Conservation (phyloP, 768 basidiomycete genomes). For the Boletellus sp. region DNA sequence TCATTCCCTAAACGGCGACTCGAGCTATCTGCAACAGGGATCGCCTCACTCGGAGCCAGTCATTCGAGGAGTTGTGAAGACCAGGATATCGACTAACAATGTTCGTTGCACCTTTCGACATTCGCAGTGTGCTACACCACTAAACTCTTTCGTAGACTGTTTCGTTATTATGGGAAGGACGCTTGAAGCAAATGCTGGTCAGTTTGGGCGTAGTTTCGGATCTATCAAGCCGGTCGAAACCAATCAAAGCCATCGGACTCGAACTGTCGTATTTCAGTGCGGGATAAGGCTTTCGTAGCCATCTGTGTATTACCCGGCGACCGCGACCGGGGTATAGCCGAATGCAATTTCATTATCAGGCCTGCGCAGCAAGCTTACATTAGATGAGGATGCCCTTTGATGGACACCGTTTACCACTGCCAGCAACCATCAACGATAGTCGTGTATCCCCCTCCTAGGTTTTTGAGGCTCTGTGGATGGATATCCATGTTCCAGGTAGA, state of each 20-base stretch:
- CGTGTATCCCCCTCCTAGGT: too few species aligned
- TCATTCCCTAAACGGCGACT: neutral
- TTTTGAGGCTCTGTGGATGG: too few species aligned
- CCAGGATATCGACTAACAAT: constrained; percentile 83
- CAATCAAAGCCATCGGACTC: constrained; percentile 86
- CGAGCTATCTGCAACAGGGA: constrained; percentile 9
- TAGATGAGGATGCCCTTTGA: too few species aligned
- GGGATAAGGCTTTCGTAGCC: constrained; percentile 22
- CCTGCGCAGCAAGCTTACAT: neutral
- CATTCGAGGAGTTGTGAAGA: constrained; percentile 83
- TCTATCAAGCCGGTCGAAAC: constrained; percentile 77
- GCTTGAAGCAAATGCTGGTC: constrained; percentile 83
- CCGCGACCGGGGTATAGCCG: neutral
- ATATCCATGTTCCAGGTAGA: too few species aligned
- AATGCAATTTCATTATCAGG: neutral
- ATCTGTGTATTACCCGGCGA: constrained; percentile 1
- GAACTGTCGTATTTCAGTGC: constrained; percentile 92
- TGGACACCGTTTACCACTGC: too few species aligned
- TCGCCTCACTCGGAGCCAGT: constrained; percentile 25
- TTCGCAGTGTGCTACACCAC: neutral
- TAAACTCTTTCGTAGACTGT: constrained; percentile 55
- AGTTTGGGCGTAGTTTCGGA: constrained; percentile 91
- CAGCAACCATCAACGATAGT: too few species aligned
- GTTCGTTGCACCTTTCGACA: constrained; percentile 41
- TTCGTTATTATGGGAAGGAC: constrained; percentile 91